Evolutionary conservation across 352 stramenopile genomes (phyloP).

Genomic region (Phytopythium litorale): DNA sequence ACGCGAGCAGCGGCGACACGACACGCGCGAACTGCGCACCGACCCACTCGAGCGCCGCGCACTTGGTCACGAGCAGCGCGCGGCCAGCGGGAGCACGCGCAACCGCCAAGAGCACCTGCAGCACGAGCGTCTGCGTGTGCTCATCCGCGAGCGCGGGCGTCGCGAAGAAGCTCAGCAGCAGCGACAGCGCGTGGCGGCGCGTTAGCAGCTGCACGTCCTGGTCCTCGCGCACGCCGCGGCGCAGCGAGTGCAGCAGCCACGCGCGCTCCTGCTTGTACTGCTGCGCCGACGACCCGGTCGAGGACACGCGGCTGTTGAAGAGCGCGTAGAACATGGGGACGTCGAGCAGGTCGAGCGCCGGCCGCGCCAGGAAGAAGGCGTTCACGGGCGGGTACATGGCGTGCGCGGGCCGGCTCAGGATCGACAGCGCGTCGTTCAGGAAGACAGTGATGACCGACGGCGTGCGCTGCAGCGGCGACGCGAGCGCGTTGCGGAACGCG

Average conservation of each 20-base stretch:
- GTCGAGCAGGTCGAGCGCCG: constrained; percentile 70
- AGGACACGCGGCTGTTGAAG: constrained; percentile 68
- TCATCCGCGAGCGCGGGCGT: constrained; percentile 69
- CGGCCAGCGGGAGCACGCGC: constrained; percentile 45
- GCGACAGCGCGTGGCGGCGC: constrained; percentile 73
- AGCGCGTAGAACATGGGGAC: constrained; percentile 89
- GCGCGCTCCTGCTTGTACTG: constrained; percentile 76
- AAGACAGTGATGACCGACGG: constrained; percentile 81
- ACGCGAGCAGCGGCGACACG: constrained; percentile 4
- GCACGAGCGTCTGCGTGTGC: constrained; percentile 70
- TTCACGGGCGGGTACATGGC: constrained; percentile 79
- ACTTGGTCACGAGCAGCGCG: constrained; percentile 60
- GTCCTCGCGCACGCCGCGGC: constrained; percentile 62
- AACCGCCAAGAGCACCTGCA: constrained; percentile 46
- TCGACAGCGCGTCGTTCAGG: constrained; percentile 70
- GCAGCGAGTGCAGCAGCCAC: constrained; percentile 77
- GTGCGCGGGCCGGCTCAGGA: constrained; percentile 63
- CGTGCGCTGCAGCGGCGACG: constrained; percentile 45
- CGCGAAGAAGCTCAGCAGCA: constrained; percentile 78
- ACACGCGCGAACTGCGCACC: constrained; percentile 26
- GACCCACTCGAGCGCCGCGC: constrained; percentile 63
- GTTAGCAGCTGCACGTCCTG: constrained; percentile 64
- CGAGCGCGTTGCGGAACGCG: constrained; percentile 62
- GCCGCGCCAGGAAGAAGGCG: constrained; percentile 78
- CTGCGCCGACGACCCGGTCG: not conserved